Evolutionary conservation across 176 grass and related monocot genomes (phyloP).

Genomic region (Coix lacrymajobi): DNA sequence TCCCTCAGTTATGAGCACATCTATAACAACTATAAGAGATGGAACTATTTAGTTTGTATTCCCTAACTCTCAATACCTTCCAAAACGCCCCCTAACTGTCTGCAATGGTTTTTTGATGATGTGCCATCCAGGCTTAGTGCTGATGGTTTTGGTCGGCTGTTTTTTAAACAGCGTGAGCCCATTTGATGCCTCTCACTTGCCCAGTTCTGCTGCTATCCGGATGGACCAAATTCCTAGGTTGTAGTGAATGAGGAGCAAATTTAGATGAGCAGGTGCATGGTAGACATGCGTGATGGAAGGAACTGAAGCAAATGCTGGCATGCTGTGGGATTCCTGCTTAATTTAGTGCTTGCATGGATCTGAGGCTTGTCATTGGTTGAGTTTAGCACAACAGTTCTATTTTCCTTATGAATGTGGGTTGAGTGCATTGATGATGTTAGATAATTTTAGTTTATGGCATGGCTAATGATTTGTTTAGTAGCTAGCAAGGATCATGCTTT

Average conservation of each 20-base stretch:
- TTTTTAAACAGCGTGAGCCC: not conserved
- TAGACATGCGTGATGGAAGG: not conserved
- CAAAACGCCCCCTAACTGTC: not conserved
- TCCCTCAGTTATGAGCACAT: not conserved
- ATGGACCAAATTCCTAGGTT: not conserved
- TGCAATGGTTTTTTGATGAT: not conserved
- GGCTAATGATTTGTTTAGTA: not conserved
- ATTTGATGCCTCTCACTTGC: not conserved
- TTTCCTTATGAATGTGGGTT: not conserved
- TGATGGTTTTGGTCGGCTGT: not conserved
- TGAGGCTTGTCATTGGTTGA: not conserved
- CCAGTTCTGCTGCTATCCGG: not conserved
- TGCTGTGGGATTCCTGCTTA: not conserved
- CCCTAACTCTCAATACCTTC: not conserved
- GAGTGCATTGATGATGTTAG: not conserved
- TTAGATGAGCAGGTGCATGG: not conserved
- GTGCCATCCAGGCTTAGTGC: not conserved
- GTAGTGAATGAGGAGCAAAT: not conserved
- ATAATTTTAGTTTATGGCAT: not conserved
- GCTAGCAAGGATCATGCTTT: not conserved
- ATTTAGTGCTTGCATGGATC: not conserved
- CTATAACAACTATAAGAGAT: not conserved
- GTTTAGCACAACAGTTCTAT: not conserved
- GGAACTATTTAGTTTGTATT: not conserved
- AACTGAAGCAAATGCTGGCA: not conserved